Percentiles rank a stretch among this genome's conserved stretches.
Conservation (phyloP, 805 yeast genomes). For the Candida methanosorbosa region DNA sequence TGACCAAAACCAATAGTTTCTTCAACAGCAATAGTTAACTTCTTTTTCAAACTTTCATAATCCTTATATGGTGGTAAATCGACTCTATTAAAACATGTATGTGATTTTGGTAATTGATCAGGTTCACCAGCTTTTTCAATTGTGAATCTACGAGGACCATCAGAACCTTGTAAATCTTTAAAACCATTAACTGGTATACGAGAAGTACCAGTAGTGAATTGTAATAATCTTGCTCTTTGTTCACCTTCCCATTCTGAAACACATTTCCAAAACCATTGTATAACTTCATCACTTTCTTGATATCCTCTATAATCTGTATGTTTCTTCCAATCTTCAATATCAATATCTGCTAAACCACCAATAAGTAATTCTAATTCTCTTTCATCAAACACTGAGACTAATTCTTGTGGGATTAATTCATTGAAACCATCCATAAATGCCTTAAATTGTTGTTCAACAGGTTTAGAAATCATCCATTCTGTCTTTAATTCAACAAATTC, state of each 20-base stretch:
- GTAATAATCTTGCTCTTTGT: conserved; percentile 90
- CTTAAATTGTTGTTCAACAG: conserved; percentile 92
- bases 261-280: conserved; percentile 98
- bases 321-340: conserved; percentile 97
- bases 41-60: conserved; percentile 77
- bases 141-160: conserved; percentile 98
- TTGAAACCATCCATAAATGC: conserved; percentile 97
- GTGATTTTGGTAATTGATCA: conserved; percentile 91
- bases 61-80: conserved; percentile 92
- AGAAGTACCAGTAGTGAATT: conserved; percentile 98
- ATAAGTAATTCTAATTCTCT: conserved; percentile 92
- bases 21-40: conserved; percentile 92
- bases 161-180: conserved; percentile 97
- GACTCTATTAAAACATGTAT: conserved; percentile 97
- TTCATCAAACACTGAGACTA: conserved; percentile 95
- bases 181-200: conserved; percentile 98
- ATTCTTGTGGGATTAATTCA: conserved; percentile 93
- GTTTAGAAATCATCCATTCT: conserved; percentile 90
- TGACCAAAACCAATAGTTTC: conserved; percentile 99
- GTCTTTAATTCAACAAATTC: conserved; percentile 93
- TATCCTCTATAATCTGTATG: conserved; percentile 98
- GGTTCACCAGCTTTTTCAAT: conserved; percentile 97
- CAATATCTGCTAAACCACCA: conserved; percentile 98
- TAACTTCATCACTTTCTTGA: conserved; percentile 91
- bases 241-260: conserved; percentile 92